phyloP scores from a whole-genome alignment of 495 filamentous ascomycete genomes.

The Aspergillus steynii region DNA sequence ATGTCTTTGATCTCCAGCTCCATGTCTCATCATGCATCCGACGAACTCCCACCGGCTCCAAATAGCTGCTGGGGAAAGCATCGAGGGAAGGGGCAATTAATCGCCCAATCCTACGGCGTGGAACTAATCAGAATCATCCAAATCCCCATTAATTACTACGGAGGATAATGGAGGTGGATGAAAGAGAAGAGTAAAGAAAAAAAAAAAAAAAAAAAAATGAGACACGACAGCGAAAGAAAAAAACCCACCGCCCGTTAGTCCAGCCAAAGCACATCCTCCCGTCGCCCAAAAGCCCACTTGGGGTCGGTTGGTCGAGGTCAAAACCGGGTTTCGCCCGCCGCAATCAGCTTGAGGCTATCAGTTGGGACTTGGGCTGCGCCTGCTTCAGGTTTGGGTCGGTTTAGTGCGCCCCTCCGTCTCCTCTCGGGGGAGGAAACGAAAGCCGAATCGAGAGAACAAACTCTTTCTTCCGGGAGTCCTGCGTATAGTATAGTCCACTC shows the following conservation, averaged over 20 bases:
- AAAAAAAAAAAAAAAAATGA: background rate
- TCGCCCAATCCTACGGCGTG: background rate
- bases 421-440: background rate
- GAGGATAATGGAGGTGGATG: background rate
- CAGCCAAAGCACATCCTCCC: slow-evolving; percentile 2
- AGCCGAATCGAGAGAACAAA: background rate
- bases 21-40: background rate
- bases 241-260: background rate
- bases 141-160: background rate
- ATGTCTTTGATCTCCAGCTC: background rate
- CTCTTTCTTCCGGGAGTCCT: background rate
- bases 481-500: no score
- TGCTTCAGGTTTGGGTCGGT: background rate
- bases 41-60: background rate
- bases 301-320: slow-evolving; percentile 3
- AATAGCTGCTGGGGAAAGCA: slow-evolving; percentile 8
- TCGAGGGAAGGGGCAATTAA: background rate
- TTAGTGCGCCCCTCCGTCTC: slow-evolving; percentile 2
- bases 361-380: background rate
- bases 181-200: background rate
- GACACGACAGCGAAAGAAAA: slow-evolving; percentile 2
- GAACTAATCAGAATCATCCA: background rate
- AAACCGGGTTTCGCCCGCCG: slow-evolving; percentile 7
- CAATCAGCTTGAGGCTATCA: slow-evolving; percentile 1
- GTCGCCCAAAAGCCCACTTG: slow-evolving; percentile 2